phyloP scores from a whole-genome alignment of 78 protist species.

The Dictyostelium discoideum region dicty_2.7 NC_007090.3:1620001-1620500 shows the following conservation, averaged over 20 bases:
- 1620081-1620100: background rate
- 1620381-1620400: too few species aligned
- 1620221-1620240: slow-evolving; percentile 64
- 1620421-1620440: slow-evolving; percentile 61
- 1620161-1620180: background rate
- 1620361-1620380: background rate
- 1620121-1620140: background rate
- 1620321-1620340: background rate
- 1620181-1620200: slow-evolving; percentile 35
- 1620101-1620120: slow-evolving; percentile 9
- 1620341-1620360: background rate
- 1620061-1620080: background rate
- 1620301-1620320: slow-evolving; percentile 38
- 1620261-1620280: slow-evolving; percentile 61
- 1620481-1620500: background rate
- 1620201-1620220: slow-evolving; percentile 37
- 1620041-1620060: background rate
- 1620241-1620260: slow-evolving; percentile 38
- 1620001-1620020: background rate
- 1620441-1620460: slow-evolving; percentile 28
- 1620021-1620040: background rate
- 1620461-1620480: slow-evolving; percentile 39
- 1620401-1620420: background rate
- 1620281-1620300: slow-evolving; percentile 20
- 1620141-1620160: background rate